These are phyloP conservation scores for Russula virescens DNA, from an alignment of 768 basidiomycete genomes.

Conservation along the genomic window DNA sequence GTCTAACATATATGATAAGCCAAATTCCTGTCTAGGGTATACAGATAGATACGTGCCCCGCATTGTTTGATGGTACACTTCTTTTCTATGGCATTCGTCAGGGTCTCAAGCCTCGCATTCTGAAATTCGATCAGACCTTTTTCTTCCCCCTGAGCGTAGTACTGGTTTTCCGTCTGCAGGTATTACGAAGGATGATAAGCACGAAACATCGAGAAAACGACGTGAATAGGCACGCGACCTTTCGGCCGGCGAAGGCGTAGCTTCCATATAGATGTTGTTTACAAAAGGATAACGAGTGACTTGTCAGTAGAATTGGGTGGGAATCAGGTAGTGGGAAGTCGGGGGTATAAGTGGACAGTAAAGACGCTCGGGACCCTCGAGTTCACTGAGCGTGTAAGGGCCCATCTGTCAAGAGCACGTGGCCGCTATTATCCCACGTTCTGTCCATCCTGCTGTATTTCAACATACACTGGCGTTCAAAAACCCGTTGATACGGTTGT, in stretches of 20 bases:
- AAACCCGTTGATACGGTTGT: background rate
- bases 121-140: conserved; percentile 11
- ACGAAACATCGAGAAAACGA: background rate
- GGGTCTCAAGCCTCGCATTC: background rate
- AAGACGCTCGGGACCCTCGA: background rate
- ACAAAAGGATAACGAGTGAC: conserved; percentile 11
- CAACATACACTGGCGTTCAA: no score
- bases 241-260: conserved; percentile 18
- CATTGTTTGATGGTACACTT: conserved; percentile 4
- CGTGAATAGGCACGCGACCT: conserved; percentile 12
- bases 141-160: conserved; percentile 10
- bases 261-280: conserved; percentile 14
- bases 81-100: conserved; percentile 4
- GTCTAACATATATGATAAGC: background rate
- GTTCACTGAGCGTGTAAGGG: background rate
- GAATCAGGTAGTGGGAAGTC: background rate
- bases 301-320: background rate
- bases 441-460: background rate
- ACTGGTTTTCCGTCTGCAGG: background rate
- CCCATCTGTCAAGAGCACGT: background rate
- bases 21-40: background rate
- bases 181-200: background rate
- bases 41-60: conserved; percentile 6
- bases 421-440: background rate
- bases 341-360: conserved; percentile 12